Evolutionary conservation across 2,329 filamentous ascomycete genomes (phyloP), one percentile per base, ranked within the genome.

Genomic region (Pochonia chlamydosporia): DNA sequence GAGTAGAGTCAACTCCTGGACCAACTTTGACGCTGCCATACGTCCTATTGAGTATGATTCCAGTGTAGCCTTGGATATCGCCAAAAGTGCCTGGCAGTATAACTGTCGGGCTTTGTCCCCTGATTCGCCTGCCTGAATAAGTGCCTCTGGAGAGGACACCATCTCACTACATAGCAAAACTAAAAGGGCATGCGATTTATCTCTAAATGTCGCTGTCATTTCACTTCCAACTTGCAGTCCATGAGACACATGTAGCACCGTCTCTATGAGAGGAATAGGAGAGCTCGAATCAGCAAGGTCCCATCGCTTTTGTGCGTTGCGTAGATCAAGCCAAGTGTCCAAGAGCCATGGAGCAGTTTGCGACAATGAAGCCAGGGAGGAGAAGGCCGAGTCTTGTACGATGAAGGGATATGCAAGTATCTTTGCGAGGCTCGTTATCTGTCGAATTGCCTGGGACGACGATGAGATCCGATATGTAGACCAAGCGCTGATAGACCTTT

Each of bases 311-410:
- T 72, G 69, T 10, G 65, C 57, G 18, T 64, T 56, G 43, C 70
- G 65, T 25, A 78, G 58, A 36, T 69, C 65, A 30, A 73, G 63
- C 52, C 72, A 61, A 6, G 67, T 66, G 55, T 81, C 77, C 49
- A 78, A 59, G 11, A 79, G 59, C 75, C 75, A 79, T 11, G 71
- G 66, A 1, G 67, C 59, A 48, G 65, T 65, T 50, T 72, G 72
- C 16, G 61, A 62, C 43, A 70, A 68, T 48, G 60, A 61, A 14
- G 63, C 58, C 10, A 59, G 54, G 25, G 57, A 62, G 9, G 59
- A 58, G 36, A 63, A 67, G 2, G 56, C 59, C 4, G 60, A 45
- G 16, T 64, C 61, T n/a, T 60, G 56, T 9, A 63, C 66, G 7
- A 64, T 40, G 5, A 73, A 54, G 20, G 68, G 67, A 44, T 69